Base-by-base conservation (phyloP, 257 asterid genomes). In the Misopates orontium region DNA sequence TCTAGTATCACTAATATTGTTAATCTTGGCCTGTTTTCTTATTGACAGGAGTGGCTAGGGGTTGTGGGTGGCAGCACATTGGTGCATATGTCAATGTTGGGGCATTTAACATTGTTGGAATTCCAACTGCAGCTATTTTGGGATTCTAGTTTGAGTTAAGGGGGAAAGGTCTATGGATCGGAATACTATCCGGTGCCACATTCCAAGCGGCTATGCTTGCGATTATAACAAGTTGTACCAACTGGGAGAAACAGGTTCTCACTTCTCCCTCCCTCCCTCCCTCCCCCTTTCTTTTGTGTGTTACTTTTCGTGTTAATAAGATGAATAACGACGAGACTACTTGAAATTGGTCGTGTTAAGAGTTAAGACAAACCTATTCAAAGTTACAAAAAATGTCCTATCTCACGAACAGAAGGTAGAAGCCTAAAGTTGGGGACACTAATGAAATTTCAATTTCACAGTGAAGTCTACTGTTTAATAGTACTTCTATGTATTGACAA, bases 61-160 rank as follows among this genome's bases (percentile, higher is more conserved):
- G 96, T 28, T 84, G 96, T 56, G 98, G 98, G 0, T 91, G 95
- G 98, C 98, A 88, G 63, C 95, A 91, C 31, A 82, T 86, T 3
- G 98, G 95, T 47, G 96, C 95, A 11, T 89, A 74, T 21, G 77
- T 89, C 15, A 91, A 89, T 62, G 95, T 91, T 58, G 95, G 78
- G 7, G 83, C 96, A 23, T 91, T 80, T 62, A 88, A 91, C 68
- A 88, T 83, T 0, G 83, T 67, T 12, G 98, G 96, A 32, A 83
- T 91, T 51, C 96, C 98, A 0, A 78, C 83, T n/a, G 90, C 95
- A 42, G 85, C 75, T 23, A 16, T 61, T 21, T 79, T 91, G 69
- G 82, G 81, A 52, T 91, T 89, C 72, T 72, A 85, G 90, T 32
- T 77, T 3, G 28, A 79, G n/a, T 53, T 82, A 12, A 79, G 95